These are phyloP conservation scores for Citrus australasica DNA, from an alignment of 345 rosid genomes.

Conservation along the genomic window DNA sequence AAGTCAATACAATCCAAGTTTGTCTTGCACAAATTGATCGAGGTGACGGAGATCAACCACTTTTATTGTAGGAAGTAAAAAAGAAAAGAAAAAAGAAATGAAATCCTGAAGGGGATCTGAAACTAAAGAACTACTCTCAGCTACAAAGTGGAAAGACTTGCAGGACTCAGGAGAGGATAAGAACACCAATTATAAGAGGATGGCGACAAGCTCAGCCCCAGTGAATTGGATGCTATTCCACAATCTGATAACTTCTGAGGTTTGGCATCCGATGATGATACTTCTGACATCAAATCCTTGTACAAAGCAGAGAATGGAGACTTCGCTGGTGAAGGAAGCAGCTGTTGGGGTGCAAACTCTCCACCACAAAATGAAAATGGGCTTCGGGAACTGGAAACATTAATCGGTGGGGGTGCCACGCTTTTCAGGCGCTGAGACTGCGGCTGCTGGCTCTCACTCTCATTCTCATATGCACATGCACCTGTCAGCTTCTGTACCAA, in stretches of 20 bases:
- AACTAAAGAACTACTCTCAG: conserved; percentile 26
- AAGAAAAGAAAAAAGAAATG: neutral
- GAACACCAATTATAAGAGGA: conserved; percentile 50
- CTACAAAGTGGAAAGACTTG: conserved; percentile 54
- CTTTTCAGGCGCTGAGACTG: conserved; percentile 30
- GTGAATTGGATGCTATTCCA: conserved; percentile 13
- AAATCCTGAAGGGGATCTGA: neutral
- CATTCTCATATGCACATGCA: conserved; percentile 9
- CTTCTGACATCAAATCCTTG: conserved; percentile 28
- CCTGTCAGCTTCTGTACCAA: conserved; percentile 89
- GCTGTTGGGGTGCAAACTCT: neutral
- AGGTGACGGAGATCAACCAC: neutral
- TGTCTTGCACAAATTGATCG: neutral
- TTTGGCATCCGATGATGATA: conserved; percentile 4
- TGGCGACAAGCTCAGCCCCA: conserved; percentile 43
- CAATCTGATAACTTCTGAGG: conserved; percentile 11
- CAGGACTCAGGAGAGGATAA: conserved; percentile 55
- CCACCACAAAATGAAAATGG: conserved; percentile 6
- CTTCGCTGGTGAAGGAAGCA: conserved; percentile 10
- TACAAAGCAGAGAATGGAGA: conserved; percentile 26
- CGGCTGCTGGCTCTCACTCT: neutral
- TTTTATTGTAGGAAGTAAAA: neutral
- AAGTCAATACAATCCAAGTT: neutral
- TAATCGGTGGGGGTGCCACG: conserved; percentile 47
- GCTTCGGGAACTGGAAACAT: conserved; percentile 3